Evolutionary conservation across 2,329 filamentous ascomycete genomes (phyloP).

Genomic region (Colletotrichum karsti): DNA sequence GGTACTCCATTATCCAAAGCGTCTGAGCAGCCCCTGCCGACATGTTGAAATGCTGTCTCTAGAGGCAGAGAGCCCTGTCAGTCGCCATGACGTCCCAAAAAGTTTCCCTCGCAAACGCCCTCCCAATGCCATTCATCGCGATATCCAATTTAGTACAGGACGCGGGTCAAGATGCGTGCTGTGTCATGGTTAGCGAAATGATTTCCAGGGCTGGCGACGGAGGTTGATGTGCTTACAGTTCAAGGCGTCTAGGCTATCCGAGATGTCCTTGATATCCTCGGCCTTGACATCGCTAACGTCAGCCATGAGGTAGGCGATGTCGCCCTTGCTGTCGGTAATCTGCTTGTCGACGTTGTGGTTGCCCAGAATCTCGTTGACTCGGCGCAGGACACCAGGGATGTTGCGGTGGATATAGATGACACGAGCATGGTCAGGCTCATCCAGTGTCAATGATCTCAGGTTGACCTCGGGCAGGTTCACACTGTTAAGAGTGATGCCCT

Average conservation of each 20-base stretch:
- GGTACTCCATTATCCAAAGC: constrained; percentile 15
- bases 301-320: constrained; percentile 96
- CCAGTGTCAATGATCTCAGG: constrained; percentile 87
- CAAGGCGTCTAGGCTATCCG: constrained; percentile 82
- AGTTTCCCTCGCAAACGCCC: constrained; percentile 9
- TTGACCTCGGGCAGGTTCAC: constrained; percentile 98
- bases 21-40: neutral
- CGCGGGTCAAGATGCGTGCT: constrained; percentile 57
- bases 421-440: constrained; percentile 88
- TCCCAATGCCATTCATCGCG: constrained; percentile 1
- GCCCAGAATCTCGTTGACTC: constrained; percentile 93
- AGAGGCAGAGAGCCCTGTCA: neutral
- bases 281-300: constrained; percentile 90
- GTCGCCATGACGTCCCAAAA: neutral
- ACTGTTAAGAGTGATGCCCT: constrained; percentile 87
- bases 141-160: constrained; percentile 49
- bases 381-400: constrained; percentile 91
- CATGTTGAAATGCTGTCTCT: constrained; percentile 24
- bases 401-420: constrained; percentile 98
- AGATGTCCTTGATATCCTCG: constrained; percentile 85
- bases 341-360: constrained; percentile 99
- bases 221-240: constrained; percentile 74
- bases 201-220: neutral
- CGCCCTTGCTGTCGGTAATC: constrained; percentile 93
- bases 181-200: neutral